phyloP scores from a whole-genome alignment of 208 protist species.

The Wallacemonas sp. region DNA sequence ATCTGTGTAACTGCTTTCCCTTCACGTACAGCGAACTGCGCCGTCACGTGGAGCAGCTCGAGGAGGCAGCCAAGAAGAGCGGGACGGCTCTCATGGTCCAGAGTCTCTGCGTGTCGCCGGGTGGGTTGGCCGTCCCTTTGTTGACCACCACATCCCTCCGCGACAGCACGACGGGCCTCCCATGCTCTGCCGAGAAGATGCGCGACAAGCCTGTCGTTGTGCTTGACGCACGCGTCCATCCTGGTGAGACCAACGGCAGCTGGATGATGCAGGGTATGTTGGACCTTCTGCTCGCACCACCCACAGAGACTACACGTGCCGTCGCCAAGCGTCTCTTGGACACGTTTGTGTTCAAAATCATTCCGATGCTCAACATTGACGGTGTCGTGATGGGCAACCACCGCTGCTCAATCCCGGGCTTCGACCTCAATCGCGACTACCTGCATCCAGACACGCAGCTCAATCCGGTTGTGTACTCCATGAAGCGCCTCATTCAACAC shows the following conservation, averaged over 20 bases:
- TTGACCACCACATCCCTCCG: slow-evolving; percentile 88
- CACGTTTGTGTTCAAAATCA: slow-evolving; percentile 92
- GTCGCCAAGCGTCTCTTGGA: slow-evolving; percentile 40
- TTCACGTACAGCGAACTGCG: slow-evolving; percentile 95
- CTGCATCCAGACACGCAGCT: slow-evolving; percentile 45
- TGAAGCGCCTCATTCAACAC: slow-evolving; percentile 79
- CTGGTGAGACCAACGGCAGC: slow-evolving; percentile 95
- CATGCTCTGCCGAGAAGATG: slow-evolving; percentile 46
- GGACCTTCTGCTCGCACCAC: slow-evolving; percentile 59
- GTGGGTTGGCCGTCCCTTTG: slow-evolving; percentile 87
- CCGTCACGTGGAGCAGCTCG: slow-evolving; percentile 48
- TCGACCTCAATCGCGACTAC: slow-evolving; percentile 97
- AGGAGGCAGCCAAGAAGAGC: neutral
- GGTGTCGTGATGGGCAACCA: slow-evolving; percentile 98
- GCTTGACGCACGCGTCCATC: slow-evolving; percentile 96
- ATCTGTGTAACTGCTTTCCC: slow-evolving; percentile 96
- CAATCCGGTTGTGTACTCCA: slow-evolving; percentile 84
- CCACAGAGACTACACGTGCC: neutral
- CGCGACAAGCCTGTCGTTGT: slow-evolving; percentile 73
- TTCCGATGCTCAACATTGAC: slow-evolving; percentile 98
- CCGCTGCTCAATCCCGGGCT: slow-evolving; percentile 92
- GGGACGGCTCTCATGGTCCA: slow-evolving; percentile 23
- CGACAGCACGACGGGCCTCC: neutral
- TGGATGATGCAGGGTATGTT: slow-evolving; percentile 97
- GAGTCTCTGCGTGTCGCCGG: slow-evolving; percentile 85